Evolutionary conservation across 1,284 basidiomycete genomes (phyloP).

Genomic region (Rhodotorula sp.): DNA sequence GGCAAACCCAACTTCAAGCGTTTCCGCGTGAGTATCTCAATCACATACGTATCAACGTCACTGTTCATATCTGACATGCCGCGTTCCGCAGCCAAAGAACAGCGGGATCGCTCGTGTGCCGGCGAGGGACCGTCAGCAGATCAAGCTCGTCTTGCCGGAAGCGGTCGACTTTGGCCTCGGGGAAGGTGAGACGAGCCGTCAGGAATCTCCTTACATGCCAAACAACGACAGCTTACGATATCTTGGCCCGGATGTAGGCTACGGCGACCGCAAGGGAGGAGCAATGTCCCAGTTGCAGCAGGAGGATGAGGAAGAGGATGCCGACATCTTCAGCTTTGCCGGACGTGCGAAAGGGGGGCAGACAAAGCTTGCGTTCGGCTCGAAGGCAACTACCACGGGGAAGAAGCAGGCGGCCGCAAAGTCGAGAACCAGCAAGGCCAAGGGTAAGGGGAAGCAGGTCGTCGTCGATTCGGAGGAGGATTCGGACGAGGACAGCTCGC

Average conservation of each 20-base stretch:
- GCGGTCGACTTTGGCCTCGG: constrained; percentile 37
- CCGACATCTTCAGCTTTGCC: constrained; percentile 5
- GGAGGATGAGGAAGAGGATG: constrained; percentile 27
- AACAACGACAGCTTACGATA: neutral
- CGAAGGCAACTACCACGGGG: neutral
- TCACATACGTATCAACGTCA: neutral
- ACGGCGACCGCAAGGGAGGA: constrained; percentile 27
- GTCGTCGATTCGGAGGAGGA: constrained; percentile 23
- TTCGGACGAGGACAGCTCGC: constrained; percentile 16
- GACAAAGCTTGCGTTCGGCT: constrained; percentile 3
- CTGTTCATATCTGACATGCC: neutral
- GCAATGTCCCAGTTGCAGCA: constrained; percentile 17
- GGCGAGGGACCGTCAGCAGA: constrained; percentile 11
- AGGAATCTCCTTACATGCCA: too few relatives aligned
- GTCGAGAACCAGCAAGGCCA: constrained; percentile 12
- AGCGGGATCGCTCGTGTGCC: constrained; percentile 2
- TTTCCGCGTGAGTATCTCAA: constrained; percentile 23
- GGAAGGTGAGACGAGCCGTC: constrained; percentile 10
- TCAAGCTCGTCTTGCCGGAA: constrained; percentile 24
- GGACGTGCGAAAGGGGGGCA: constrained; percentile 1
- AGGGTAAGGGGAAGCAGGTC: constrained; percentile 31
- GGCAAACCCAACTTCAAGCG: constrained; percentile 37
- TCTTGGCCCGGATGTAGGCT: constrained; percentile 1
- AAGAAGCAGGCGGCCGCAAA: neutral
- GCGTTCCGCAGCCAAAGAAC: constrained; percentile 24